Conservation (phyloP, 1,284 basidiomycete genomes). For the Austroboletus niveus region DNA sequence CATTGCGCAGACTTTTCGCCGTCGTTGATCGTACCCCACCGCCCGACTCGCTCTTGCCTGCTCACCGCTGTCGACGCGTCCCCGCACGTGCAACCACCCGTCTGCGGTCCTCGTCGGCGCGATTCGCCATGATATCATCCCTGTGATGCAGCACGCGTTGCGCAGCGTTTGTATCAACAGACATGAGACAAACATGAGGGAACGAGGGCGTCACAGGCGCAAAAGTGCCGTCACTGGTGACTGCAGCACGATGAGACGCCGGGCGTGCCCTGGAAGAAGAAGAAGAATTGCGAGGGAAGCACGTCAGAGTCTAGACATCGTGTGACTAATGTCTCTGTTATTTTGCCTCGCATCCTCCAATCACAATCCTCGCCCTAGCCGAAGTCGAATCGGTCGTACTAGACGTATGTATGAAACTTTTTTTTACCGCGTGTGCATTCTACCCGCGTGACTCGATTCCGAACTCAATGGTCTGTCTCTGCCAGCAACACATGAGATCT, state of each 20-base stretch:
- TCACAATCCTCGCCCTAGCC: neutral
- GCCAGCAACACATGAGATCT: neutral
- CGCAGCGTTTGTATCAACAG: slow-evolving; percentile 64
- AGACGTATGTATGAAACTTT: too few species aligned
- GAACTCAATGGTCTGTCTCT: neutral
- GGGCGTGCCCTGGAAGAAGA: slow-evolving; percentile 48
- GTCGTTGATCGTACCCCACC: too few species aligned
- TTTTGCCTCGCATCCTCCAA: too few species aligned
- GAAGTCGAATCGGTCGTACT: too few species aligned
- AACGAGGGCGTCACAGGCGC: slow-evolving; percentile 18
- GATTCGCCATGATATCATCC: slow-evolving; percentile 55
- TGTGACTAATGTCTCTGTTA: slow-evolving; percentile 2
- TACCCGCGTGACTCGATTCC: neutral
- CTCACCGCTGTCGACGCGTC: too few species aligned
- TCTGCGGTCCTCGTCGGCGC: slow-evolving; percentile 53
- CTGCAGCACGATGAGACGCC: slow-evolving; percentile 47
- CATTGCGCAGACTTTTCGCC: too few species aligned
- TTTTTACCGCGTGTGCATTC: neutral
- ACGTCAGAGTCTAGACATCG: neutral
- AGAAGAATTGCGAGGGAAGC: slow-evolving; percentile 5
- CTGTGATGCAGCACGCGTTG: slow-evolving; percentile 50
- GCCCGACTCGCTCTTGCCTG: slow-evolving; percentile 40
- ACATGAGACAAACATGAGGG: slow-evolving; percentile 43
- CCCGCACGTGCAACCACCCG: slow-evolving; percentile 39
- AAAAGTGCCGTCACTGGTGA: neutral